Conservation (phyloP, 768 basidiomycete genomes). For the Mycena pura region DNA sequence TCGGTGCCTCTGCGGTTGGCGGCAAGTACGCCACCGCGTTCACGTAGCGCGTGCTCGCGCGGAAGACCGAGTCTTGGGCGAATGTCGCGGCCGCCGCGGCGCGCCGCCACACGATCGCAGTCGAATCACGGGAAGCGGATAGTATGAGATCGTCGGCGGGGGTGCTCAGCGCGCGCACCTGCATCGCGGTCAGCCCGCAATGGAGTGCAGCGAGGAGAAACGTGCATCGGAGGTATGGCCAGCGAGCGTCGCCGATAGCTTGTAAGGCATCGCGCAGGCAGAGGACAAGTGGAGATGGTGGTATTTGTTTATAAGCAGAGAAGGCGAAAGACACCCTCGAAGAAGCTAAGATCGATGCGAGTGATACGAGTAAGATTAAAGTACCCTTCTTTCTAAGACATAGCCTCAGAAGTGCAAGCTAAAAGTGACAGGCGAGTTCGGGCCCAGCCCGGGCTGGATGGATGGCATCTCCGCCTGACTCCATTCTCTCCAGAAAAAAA, state of each 20-base stretch:
- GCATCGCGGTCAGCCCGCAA: conserved; percentile 31
- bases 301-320: conserved; percentile 15
- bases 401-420: conserved; percentile 11
- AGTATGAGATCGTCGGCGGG: conserved; percentile 81
- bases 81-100: conserved; percentile 56
- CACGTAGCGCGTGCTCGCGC: conserved; percentile 75
- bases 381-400: conserved; percentile 14
- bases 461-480: too few relatives aligned
- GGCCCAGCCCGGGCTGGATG: too few relatives aligned
- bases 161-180: conserved; percentile 86
- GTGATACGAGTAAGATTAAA: conserved; percentile 1
- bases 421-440: too few relatives aligned
- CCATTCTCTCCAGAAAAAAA: too few relatives aligned
- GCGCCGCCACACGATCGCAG: conserved; percentile 86
- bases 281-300: conserved; percentile 8
- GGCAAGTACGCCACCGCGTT: conserved; percentile 83
- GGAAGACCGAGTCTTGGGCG: conserved; percentile 57
- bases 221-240: conserved; percentile 80
- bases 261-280: conserved; percentile 69
- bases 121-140: conserved; percentile 91
- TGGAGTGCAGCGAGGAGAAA: conserved; percentile 28
- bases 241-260: conserved; percentile 73
- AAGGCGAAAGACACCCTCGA: conserved; percentile 8
- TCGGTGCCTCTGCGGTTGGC: conserved; percentile 69
- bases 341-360: conserved; percentile 15